Evolutionary conservation across 2,329 filamentous ascomycete species (phyloP).

Genomic region (Neopestalotiopsis sp.): DNA sequence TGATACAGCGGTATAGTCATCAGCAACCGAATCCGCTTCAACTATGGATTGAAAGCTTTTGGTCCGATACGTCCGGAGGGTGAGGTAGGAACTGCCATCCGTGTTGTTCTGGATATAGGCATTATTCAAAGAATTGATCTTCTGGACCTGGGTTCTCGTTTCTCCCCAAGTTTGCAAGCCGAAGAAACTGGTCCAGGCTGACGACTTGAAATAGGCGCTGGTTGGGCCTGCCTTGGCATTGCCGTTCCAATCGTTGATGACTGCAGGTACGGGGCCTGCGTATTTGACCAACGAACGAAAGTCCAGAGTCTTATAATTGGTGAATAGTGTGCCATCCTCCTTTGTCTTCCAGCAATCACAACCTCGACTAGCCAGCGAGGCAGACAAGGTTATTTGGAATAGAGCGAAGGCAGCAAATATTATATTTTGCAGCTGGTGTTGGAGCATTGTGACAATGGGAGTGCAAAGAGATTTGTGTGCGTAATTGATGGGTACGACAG

Average conservation of each 20-base stretch:
- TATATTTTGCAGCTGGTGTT: not conserved
- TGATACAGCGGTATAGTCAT: conserved; percentile 5
- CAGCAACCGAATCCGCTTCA: not conserved
- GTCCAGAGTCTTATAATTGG: conserved; percentile 4
- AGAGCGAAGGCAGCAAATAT: conserved; percentile 1
- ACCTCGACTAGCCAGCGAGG: not conserved
- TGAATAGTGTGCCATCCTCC: conserved; percentile 8
- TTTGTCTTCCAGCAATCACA: conserved; percentile 12
- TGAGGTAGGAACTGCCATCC: conserved; percentile 4
- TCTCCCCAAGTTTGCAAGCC: not conserved
- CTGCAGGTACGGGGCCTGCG: not conserved
- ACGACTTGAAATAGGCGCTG: conserved; percentile 10
- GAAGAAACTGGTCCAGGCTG: conserved; percentile 11
- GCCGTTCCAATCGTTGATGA: conserved; percentile 2
- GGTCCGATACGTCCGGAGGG: conserved; percentile 3
- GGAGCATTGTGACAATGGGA: not conserved
- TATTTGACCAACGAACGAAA: conserved; percentile 1
- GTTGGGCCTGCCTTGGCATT: not conserved
- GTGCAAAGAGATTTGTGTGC: too few species aligned
- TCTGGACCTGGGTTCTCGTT: not conserved
- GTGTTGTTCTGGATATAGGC: conserved; percentile 12
- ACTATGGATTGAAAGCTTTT: conserved; percentile 4
- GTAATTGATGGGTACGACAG: too few species aligned
- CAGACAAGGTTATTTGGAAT: not conserved
- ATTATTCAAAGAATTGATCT: conserved; percentile 8